Conservation (phyloP, 2,329 filamentous ascomycete species). For the Diaporthe nobilis region DNA sequence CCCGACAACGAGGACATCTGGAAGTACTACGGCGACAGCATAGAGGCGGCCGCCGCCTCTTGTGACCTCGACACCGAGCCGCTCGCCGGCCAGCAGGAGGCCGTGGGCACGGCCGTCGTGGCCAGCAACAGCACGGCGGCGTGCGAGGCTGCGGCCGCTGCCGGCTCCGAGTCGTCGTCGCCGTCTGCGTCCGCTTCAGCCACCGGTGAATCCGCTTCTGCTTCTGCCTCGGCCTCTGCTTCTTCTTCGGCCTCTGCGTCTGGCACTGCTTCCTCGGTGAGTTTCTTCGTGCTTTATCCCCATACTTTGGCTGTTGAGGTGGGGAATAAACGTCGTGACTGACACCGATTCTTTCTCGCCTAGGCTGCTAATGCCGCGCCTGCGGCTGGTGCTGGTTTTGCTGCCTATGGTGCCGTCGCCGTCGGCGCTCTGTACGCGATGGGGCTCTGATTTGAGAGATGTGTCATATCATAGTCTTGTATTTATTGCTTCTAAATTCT, state of each 20-base stretch:
- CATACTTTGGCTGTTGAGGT: rapidly evolving
- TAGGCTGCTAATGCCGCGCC: constrained; percentile 13
- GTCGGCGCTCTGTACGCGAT: constrained; percentile 32
- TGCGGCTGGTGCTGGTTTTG: neutral
- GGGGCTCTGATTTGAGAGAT: neutral
- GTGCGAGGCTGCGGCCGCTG: constrained; percentile 34
- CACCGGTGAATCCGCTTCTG: neutral
- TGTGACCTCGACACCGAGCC: constrained; percentile 49
- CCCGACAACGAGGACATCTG: constrained; percentile 59
- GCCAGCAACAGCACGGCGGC: constrained; percentile 33
- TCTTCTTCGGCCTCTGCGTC: constrained; percentile 15
- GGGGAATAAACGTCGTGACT: neutral
- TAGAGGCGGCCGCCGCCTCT: constrained; percentile 48
- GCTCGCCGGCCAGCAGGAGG: constrained; percentile 42
- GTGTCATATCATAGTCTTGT: neutral
- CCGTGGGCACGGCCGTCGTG: constrained; percentile 42
- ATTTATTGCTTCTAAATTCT: neutral
- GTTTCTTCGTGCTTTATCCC: neutral
- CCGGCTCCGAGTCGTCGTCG: constrained; percentile 13
- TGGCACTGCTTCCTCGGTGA: constrained; percentile 27
- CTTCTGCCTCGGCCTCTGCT: neutral
- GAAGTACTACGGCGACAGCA: constrained; percentile 55
- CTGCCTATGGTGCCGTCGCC: constrained; percentile 35
- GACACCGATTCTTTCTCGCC: neutral
- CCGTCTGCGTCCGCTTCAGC: neutral